These are phyloP conservation scores for Colletotrichum sp. DNA, from an alignment of 2,329 filamentous ascomycete species.

Conservation along the genomic window DNA sequence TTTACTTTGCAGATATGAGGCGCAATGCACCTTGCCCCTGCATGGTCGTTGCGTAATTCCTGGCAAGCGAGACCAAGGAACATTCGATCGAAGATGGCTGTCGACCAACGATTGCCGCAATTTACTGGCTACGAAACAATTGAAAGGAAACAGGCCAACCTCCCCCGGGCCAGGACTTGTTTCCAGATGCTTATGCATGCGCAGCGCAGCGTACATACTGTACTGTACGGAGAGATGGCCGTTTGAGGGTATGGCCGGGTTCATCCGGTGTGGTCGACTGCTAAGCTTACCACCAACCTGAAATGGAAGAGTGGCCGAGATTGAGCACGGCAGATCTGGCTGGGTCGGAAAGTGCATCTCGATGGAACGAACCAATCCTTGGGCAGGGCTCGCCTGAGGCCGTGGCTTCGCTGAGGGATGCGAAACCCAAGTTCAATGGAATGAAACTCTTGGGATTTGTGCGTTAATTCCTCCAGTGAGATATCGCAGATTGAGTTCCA, in stretches of 20 bases:
- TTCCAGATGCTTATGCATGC: not conserved
- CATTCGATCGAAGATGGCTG: not conserved
- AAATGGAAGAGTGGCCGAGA: conserved; percentile 22
- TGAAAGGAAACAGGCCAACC: not conserved
- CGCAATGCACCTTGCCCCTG: not conserved
- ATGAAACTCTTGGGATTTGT: conserved; percentile 7
- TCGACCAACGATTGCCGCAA: not conserved
- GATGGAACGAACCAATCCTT: conserved; percentile 9
- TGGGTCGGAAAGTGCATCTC: conserved; percentile 3
- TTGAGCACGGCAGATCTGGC: conserved; percentile 17
- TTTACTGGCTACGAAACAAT: not conserved
- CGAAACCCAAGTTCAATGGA: not conserved
- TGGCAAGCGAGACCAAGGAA: not conserved
- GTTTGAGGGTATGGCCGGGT: conserved; percentile 2
- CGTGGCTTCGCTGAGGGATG: not conserved
- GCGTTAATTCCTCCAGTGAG: conserved; percentile 14
- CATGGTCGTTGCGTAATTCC: not conserved
- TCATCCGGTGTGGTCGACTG: conserved; percentile 13
- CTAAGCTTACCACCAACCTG: conserved; percentile 18
- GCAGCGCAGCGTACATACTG: not conserved
- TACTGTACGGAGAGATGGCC: not conserved
- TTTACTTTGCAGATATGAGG: not conserved
- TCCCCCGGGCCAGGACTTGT: not conserved
- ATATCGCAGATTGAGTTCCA: not conserved
- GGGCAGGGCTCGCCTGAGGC: not conserved